Percentiles rank a stretch among this genome's conserved stretches.
Evolutionary conservation across 257 asterid species (phyloP).

Genomic region (Mentha longifolia): DNA sequence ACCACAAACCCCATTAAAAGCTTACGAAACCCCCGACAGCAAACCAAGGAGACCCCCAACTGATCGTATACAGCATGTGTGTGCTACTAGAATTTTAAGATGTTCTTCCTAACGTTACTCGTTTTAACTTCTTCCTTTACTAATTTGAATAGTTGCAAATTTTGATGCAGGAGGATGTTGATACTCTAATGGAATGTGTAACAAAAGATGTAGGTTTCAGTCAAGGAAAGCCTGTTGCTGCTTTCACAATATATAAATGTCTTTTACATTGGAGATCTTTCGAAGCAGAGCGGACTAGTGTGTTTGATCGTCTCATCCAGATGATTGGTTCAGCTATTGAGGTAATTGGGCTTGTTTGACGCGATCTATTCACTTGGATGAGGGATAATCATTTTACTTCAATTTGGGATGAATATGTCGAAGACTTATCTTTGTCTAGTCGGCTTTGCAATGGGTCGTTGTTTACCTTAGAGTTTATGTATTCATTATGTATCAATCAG

Average conservation of each 20-base stretch:
- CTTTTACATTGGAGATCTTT: constrained; percentile 98
- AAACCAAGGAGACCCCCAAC: constrained; percentile 81
- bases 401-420: constrained; percentile 11
- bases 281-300: constrained; percentile 98
- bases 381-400: not conserved
- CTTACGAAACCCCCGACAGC: constrained; percentile 79
- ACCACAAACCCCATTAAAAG: constrained; percentile 54
- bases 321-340: constrained; percentile 97
- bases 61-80: constrained; percentile 82
- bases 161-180: constrained; percentile 92
- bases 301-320: constrained; percentile 95
- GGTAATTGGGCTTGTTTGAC: constrained; percentile 49
- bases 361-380: constrained; percentile 5
- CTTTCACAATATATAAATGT: constrained; percentile 95
- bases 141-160: constrained; percentile 24
- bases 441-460: not conserved
- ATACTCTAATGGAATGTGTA: constrained; percentile 85
- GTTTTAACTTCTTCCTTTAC: constrained; percentile 24
- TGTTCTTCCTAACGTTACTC: constrained; percentile 13
- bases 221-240: constrained; percentile 98
- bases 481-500: constrained; percentile 6
- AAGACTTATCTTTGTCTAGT: not conserved
- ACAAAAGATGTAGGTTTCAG: constrained; percentile 93
- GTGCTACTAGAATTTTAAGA: constrained; percentile 37
- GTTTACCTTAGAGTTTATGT: constrained; percentile 4